Evolutionary conservation across 495 filamentous ascomycete species (phyloP).

Genomic region (Xylaria curta): DNA sequence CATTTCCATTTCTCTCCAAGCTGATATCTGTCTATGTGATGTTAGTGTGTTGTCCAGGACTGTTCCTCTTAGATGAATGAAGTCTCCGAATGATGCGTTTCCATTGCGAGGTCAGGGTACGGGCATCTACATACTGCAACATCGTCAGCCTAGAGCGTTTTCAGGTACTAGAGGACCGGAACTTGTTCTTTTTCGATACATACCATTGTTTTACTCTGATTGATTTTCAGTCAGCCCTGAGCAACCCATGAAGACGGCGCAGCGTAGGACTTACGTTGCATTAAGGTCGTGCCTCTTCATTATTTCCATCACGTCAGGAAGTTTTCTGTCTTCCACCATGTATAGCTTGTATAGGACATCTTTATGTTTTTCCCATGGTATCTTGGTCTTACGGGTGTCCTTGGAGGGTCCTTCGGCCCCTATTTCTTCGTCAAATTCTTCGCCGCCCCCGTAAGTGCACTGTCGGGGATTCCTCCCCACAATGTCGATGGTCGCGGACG

Average conservation of each 20-base stretch:
- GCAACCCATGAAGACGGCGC: background rate
- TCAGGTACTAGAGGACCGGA: background rate
- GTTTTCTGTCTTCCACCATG: background rate
- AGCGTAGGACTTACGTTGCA: conserved; percentile 13
- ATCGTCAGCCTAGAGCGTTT: background rate
- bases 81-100: background rate
- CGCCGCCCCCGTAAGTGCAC: background rate
- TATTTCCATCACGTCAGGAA: background rate
- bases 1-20: conserved; percentile 12
- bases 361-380: background rate
- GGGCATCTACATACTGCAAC: conserved; percentile 8
- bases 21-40: conserved; percentile 1
- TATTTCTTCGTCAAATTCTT: background rate
- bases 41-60: background rate
- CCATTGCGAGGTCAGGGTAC: background rate
- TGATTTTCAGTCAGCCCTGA: background rate
- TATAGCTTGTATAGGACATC: background rate
- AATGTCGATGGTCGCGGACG: background rate
- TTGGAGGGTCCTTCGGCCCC: background rate
- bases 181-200: background rate
- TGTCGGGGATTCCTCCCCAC: background rate
- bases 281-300: background rate
- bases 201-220: conserved; percentile 18
- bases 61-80: background rate
- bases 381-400: background rate